Base-by-base conservation (phyloP, 441 rosid species). In the Mallotus japonicus region DNA sequence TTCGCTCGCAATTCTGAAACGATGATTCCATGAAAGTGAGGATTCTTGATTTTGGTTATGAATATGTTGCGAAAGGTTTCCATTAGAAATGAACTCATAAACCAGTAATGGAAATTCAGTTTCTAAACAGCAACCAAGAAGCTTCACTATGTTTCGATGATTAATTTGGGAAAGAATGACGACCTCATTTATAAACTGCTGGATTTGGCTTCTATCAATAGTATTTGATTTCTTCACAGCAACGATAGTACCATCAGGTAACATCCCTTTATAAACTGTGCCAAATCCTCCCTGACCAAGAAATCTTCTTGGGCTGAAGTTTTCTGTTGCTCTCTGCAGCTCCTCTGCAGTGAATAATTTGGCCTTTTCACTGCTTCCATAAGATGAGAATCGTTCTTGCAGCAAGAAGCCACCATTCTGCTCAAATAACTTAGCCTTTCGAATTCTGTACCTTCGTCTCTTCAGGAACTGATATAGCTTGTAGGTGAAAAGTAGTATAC, bases 101-200 rank as follows among this genome's bases (percentile, higher is more conserved):
- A 85, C 87, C 0, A 86, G 68, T 2, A 82, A 2, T 51, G 92
- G 90, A 34, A 76, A 75, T 53, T 88, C 81, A 0, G 87, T 85
- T 80, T 88, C 87, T 20, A 83, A 77, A 75, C 90, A 86, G 74
- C 86, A 88, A 34, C 89, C 88, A 0, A 86, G 66, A 51, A 86
- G 75, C 63, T 76, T 85, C 37, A 88, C 90, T 17, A 85, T 81
- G 82, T 80, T 81, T 67, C 87, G 53, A 65, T 88, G 88, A 72
- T 76, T 84, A 22, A 85, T 83, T 22, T 81, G 86, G 5, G 84
- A 85, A 12, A 85, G 75, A 66, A 82, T 73, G 28, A 78, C 76
- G 3, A 84, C 84, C 64, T 88, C 89, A 53, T 85, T 85, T 67
- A 86, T 81, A 54, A 88, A 86, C 44, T 86, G 87, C 9, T 82